phyloP scores from a whole-genome alignment of 345 rosid species.

The Punica granatum region DNA sequence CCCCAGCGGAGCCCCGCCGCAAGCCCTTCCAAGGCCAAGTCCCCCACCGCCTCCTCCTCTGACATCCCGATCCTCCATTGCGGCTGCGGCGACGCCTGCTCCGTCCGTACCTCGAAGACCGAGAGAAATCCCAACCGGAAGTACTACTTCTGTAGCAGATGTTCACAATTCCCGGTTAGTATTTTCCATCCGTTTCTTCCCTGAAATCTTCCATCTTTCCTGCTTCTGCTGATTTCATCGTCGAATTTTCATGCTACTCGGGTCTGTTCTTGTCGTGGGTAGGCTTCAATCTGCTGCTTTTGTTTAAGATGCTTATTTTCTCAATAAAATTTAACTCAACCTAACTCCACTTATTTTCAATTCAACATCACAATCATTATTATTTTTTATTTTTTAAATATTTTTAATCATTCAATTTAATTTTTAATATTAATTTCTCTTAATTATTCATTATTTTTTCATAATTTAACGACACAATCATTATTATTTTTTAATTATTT shows the following conservation, averaged over 20 bases:
- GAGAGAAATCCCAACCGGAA: slow-evolving; percentile 19
- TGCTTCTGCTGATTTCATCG: neutral
- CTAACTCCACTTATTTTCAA: no score
- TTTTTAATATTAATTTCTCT: no score
- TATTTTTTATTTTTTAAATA: no score
- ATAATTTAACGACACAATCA: no score
- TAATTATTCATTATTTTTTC: no score
- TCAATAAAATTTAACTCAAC: no score
- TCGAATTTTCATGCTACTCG: neutral
- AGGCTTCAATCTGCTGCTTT: neutral
- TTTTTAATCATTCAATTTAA: no score
- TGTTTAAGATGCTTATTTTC: no score
- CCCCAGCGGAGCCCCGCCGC: neutral
- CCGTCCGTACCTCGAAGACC: slow-evolving; percentile 10
- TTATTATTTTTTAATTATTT: no score
- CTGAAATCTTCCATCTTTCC: neutral
- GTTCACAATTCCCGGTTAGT: slow-evolving; percentile 1
- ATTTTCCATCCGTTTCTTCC: neutral
- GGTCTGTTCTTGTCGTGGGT: neutral
- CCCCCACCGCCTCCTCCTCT: neutral
- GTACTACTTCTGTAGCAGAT: slow-evolving; percentile 25
- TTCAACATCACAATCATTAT: no score
- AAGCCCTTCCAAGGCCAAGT: neutral
- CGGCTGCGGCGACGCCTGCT: slow-evolving; percentile 27
- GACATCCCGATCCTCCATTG: slow-evolving; percentile 22